Evolutionary conservation across 1,139 yeast genomes (phyloP).

Genomic region (Zygosaccharomyces sapae): DNA sequence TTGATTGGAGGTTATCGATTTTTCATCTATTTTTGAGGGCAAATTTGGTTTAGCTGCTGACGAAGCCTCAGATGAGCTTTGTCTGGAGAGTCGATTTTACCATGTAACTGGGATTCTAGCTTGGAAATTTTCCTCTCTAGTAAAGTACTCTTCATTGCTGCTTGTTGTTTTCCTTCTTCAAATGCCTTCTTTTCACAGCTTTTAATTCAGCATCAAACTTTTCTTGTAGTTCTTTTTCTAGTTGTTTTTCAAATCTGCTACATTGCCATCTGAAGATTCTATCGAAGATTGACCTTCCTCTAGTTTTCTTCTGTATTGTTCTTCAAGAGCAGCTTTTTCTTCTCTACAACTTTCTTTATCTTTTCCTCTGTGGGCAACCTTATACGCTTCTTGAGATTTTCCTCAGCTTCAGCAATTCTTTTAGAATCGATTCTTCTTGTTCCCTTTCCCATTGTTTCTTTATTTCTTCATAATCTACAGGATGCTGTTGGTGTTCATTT

Average conservation of each 20-base stretch:
- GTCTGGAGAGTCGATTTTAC: slow-evolving; percentile 2
- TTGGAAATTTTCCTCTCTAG: slow-evolving; percentile 31
- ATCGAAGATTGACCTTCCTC: slow-evolving; percentile 16
- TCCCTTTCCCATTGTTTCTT: slow-evolving; percentile 28
- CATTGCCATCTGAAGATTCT: slow-evolving; percentile 14
- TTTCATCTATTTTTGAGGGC: slow-evolving; percentile 16
- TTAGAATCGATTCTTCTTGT: slow-evolving; percentile 27
- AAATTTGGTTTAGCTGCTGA: neutral
- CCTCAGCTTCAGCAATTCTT: slow-evolving; percentile 33
- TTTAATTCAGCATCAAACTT: slow-evolving; percentile 31
- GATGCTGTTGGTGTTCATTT: neutral
- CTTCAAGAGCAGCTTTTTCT: slow-evolving; percentile 26
- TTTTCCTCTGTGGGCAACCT: slow-evolving; percentile 33
- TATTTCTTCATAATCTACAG: slow-evolving; percentile 12
- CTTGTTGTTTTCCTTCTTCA: slow-evolving; percentile 40
- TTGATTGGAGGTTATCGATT: slow-evolving; percentile 1
- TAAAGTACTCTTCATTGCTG: slow-evolving; percentile 35
- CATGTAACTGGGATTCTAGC: slow-evolving; percentile 23
- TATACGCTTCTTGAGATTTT: slow-evolving; percentile 32
- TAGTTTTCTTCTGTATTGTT: slow-evolving; percentile 25
- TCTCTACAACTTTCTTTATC: slow-evolving; percentile 27
- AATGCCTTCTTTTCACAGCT: slow-evolving; percentile 38
- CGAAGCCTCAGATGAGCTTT: slow-evolving; percentile 4
- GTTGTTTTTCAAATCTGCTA: slow-evolving; percentile 16
- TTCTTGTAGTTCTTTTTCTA: slow-evolving; percentile 20